A percentile compares a stretch with the other conserved stretches of the same genome.
These are phyloP conservation scores for Trichosporon sp. DNA, from an alignment of 1,284 basidiomycete species.

Conservation along the genomic window DNA sequence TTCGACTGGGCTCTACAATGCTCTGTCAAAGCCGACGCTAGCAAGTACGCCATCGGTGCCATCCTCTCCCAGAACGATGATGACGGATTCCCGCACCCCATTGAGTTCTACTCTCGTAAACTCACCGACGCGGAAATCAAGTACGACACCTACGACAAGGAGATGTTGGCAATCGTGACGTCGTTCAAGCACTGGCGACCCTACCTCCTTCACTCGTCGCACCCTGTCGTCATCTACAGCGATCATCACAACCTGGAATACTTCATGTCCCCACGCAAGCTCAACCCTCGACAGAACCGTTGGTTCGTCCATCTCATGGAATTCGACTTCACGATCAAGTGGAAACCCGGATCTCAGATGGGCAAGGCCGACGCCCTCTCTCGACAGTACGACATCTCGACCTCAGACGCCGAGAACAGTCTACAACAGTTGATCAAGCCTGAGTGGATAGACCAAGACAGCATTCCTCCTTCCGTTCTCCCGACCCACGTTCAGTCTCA, in stretches of 20 bases:
- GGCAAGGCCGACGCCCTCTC: slow-evolving; percentile 47
- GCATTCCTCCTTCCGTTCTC: neutral
- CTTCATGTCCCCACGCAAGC: slow-evolving; percentile 44
- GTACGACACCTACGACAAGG: slow-evolving; percentile 55
- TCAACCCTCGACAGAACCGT: slow-evolving; percentile 50
- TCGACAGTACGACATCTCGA: slow-evolving; percentile 1
- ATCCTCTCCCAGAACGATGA: slow-evolving; percentile 35
- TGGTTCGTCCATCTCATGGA: slow-evolving; percentile 48
- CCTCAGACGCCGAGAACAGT: neutral
- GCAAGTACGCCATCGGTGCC: slow-evolving; percentile 34
- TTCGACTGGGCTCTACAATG: slow-evolving; percentile 41
- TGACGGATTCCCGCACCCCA: slow-evolving; percentile 39
- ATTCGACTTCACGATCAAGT: slow-evolving; percentile 48
- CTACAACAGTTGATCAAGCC: neutral
- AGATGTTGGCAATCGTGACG: slow-evolving; percentile 53
- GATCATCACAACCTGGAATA: slow-evolving; percentile 55
- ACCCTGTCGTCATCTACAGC: slow-evolving; percentile 44
- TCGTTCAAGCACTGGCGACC: slow-evolving; percentile 50
- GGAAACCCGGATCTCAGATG: slow-evolving; percentile 46
- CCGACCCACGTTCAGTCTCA: neutral
- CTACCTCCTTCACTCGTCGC: slow-evolving; percentile 38
- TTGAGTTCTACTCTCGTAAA: slow-evolving; percentile 45
- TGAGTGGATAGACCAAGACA: neutral
- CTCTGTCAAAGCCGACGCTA: slow-evolving; percentile 43
- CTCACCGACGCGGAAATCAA: slow-evolving; percentile 49